Conservation (phyloP, 2,329 filamentous ascomycete genomes). For the Colletotrichum sp. region DNA sequence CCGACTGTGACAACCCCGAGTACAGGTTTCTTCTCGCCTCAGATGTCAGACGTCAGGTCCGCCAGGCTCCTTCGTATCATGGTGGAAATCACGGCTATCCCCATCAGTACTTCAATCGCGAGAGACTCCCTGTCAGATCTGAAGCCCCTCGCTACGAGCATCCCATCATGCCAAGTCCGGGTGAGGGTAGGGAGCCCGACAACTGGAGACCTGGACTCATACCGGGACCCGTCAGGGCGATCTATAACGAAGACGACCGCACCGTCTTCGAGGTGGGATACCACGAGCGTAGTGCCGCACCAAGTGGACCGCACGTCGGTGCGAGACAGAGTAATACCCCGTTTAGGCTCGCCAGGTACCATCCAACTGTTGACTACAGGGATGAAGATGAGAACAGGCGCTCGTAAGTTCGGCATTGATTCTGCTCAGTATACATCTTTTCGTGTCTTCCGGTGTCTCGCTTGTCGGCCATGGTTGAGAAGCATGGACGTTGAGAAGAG, state of each 20-base stretch:
- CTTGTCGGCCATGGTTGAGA: background rate
- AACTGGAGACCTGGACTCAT: background rate
- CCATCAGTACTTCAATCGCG: background rate
- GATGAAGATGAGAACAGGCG: background rate
- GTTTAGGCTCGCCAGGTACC: background rate
- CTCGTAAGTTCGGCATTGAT: background rate
- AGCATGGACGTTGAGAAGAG: background rate
- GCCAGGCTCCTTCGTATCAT: background rate
- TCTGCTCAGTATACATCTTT: background rate
- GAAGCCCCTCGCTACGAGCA: background rate
- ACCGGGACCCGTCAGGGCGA: background rate
- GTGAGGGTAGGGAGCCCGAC: background rate
- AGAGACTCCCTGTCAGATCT: background rate
- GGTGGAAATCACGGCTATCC: background rate
- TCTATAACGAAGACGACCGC: background rate
- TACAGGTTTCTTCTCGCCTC: background rate
- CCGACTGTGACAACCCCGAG: background rate
- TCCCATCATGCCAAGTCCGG: background rate
- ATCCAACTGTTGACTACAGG: background rate
- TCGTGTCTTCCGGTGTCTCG: background rate
- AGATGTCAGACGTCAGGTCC: background rate
- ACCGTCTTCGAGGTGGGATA: background rate
- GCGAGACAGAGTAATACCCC: background rate
- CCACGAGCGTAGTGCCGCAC: background rate
- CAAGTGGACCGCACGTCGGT: background rate